Base-by-base conservation (phyloP, 495 filamentous ascomycete species). In the Penicillium riverlandense region DNA sequence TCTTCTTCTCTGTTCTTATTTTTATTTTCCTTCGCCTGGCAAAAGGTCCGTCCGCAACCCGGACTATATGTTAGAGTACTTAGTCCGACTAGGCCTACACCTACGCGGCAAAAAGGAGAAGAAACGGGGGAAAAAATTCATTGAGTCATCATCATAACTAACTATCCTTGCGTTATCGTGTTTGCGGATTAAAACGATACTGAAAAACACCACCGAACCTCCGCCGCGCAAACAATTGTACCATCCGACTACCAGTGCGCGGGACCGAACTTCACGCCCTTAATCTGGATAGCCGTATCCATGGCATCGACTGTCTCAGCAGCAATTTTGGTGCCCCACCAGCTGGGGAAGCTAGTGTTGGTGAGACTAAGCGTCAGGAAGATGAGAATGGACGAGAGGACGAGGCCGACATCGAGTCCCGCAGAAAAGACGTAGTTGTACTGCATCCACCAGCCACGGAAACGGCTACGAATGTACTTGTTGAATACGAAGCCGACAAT, bases 371-470 rank as follows among this genome's bases (percentile, higher is more conserved):
- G 65, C 0, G 83, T 69, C 41, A 88, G 73, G 71, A 90, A 86
- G 41, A 88, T 84, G 15, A 88, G 53, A 40, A 90, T 75, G 0
- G 82, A 85, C 38, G 69, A 74, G 7, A 88, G 60, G 2, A 76
- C 75, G 15, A 88, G 67, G 10, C 84, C 85, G 38, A 77, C 75
- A 52, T 87, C 83, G 45, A 90, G 66, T 4, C 78, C 85, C 0
- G 85, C 84, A 14, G 83, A 85, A 0, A 82, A 76, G 50, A 88
- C 70, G 58, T 88, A 90, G 68, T 88, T 90, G 61, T 86, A 88
- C 48, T 82, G 78, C 68, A 82, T 69, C 84, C 82, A 87, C 84
- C 83, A 87, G 29, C 82, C 82, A 29, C 70, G 75, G 62, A 69
- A 80, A 47, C 73, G 70, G 48, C 79, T 67, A 33, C 77, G 70